Evolutionary conservation across 768 basidiomycete genomes (phyloP).

Genomic region (Dioszegia aurantiaca): DNA sequence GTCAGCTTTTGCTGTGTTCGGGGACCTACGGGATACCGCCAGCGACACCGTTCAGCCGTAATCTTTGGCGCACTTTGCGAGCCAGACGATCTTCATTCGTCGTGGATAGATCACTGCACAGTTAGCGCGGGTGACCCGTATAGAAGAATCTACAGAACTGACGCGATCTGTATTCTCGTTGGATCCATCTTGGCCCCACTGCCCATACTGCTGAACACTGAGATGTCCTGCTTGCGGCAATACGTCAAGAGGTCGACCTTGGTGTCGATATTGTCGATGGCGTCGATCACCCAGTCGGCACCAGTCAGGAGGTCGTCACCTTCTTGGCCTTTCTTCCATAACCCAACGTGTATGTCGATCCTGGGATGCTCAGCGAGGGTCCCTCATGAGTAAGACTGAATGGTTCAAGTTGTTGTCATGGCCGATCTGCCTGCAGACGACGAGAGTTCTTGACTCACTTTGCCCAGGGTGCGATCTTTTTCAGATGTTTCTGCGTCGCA

Average conservation of each 20-base stretch:
- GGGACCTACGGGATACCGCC: conserved; percentile 55
- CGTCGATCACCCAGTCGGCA: conserved; percentile 96
- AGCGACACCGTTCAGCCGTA: conserved; percentile 51
- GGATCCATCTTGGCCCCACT: conserved; percentile 93
- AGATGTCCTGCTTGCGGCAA: conserved; percentile 75
- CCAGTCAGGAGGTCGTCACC: conserved; percentile 71
- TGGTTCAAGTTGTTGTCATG: no score
- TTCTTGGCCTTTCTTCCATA: conserved; percentile 71
- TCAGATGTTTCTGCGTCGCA: conserved; percentile 65
- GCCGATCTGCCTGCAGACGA: no score
- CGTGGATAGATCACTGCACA: conserved; percentile 72
- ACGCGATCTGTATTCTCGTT: conserved; percentile 81
- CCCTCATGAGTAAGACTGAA: no score
- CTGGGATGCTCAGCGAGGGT: conserved; percentile 16
- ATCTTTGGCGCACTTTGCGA: conserved; percentile 74
- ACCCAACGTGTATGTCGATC: conserved; percentile 74
- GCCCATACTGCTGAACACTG: conserved; percentile 96
- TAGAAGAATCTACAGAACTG: conserved; percentile 2
- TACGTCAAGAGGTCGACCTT: conserved; percentile 91
- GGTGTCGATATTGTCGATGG: conserved; percentile 95
- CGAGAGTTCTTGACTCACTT: conserved; percentile 56
- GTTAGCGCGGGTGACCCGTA: no score
- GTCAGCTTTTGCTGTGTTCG: not conserved
- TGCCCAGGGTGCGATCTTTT: conserved; percentile 76
- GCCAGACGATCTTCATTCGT: conserved; percentile 95